Evolutionary conservation across 257 asterid genomes (phyloP).

Genomic region (Ballota nigra): DNA sequence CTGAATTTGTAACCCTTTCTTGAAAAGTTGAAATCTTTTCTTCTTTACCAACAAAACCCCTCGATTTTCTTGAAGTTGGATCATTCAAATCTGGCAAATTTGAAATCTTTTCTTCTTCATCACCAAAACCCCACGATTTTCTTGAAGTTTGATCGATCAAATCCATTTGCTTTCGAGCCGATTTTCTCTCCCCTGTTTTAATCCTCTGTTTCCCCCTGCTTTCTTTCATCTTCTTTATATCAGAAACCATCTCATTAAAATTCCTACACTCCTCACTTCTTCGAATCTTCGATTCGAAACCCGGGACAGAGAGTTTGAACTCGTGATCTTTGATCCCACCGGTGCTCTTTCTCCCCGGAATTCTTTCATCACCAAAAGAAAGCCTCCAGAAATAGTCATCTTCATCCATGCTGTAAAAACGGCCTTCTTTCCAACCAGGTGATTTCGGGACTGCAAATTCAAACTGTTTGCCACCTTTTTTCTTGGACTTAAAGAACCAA

Average conservation of each 20-base stretch:
- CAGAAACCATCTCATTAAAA: slow-evolving; percentile 40
- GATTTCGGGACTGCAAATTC: slow-evolving; percentile 20
- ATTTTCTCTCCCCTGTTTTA: not conserved
- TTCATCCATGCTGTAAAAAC: slow-evolving; percentile 54
- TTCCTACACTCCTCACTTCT: slow-evolving; percentile 18
- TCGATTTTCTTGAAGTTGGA: not conserved
- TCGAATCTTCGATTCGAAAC: slow-evolving; percentile 21
- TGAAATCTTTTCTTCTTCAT: not conserved
- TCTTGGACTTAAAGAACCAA: slow-evolving; percentile 67
- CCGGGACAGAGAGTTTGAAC: not conserved
- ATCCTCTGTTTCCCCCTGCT: slow-evolving; percentile 16
- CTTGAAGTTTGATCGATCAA: not conserved
- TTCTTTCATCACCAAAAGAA: slow-evolving; percentile 45
- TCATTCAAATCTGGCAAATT: slow-evolving; percentile 14
- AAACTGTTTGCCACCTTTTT: slow-evolving; percentile 19
- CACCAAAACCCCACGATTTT: not conserved
- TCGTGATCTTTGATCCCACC: slow-evolving; percentile 30
- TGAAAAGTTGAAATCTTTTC: not conserved
- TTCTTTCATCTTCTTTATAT: slow-evolving; percentile 26
- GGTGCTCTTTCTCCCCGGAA: slow-evolving; percentile 34
- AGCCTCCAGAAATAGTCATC: slow-evolving; percentile 70
- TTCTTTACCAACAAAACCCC: not conserved
- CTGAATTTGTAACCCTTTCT: not conserved
- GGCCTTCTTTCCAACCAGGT: slow-evolving; percentile 29
- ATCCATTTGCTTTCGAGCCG: not conserved